Evolutionary conservation across 805 yeast species (phyloP), one percentile per base, ranked within the genome.

Genomic region (Candida hispaniensis): DNA sequence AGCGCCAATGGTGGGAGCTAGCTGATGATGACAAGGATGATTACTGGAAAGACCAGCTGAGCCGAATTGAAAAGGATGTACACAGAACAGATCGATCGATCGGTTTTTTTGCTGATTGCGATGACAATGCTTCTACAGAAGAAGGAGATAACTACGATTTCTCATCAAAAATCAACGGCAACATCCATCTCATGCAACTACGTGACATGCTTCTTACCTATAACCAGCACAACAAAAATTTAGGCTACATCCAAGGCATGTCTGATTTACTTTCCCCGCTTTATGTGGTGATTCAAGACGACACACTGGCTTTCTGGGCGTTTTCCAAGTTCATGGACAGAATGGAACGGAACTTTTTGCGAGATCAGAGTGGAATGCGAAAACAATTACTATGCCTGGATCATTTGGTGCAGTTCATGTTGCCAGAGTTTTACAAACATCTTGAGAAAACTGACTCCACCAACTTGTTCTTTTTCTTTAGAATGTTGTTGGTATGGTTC

Each of bases 171-270:
- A 32, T 32, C 6, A 32, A 32, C 28, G 75, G 93, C 26, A 91
- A 91, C 52, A 76, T 81, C 7, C 85, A 91, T 55, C 61, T 91
- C 40, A 65, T 71, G 41, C 67, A 60, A 34, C 58, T 91, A 60
- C 69, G 82, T 46, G 85, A 79, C 47, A 79, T 91, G 42, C 63
- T 91, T 23, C 65, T 85, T 39, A 81, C 96, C 1, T 88, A 79
- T 50, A 88, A 91, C 54, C 85, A 80, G 55, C 68, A 75, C 53
- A 86, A 91, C 54, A 64, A 62, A 28, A 78, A 83, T 46, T 58
- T 91, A 46, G 98, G 98, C 1, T 91, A 91, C 50, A 94, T 91
- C 12, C 99, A 91, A 59, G 99, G 99, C 2, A 91, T 91, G 99
- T 74, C 91, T 7, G 99, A 91, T 55, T 61, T 91, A 34, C 60